Base-by-base conservation (phyloP, 1,284 basidiomycete species). In the Pascua guehoae region DNA sequence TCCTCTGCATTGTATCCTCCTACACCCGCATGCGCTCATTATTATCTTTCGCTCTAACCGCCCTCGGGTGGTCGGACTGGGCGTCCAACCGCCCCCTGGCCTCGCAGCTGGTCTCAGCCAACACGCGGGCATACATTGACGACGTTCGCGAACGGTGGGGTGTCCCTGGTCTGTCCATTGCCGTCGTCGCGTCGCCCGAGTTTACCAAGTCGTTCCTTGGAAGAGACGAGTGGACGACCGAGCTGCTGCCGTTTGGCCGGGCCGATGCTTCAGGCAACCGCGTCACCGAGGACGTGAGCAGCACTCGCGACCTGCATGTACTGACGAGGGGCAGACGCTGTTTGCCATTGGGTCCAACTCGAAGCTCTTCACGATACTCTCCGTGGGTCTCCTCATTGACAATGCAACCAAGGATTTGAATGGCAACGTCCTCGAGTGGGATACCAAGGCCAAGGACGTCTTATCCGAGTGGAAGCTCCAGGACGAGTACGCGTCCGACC, bases 261-360 rank as follows among this genome's bases (percentile, higher is more conserved):
- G 47, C 47, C 36, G 17, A 37, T 36, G n/a, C n/a, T 3, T 14
- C 18, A 15, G 47, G 47, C 11, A 15, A 47, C 36, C 15, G 16
- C 3, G 47, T 47, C 14, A 47, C 47, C 5, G 47, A 47, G 12
- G 47, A 47, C 47, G 47, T 47, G 36, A 47, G 37, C 24, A 32
- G 7, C 24, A 32, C 24, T 32, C 24, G 24, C 24, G 24, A 7
- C 24, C 24, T 32, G 24, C 4, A 32, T 32, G 24, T 32, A 7
- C 24, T 32, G 24, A 32, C 24, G 4, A 32, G 3, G 24, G 24
- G 3, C 24, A 81, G 80, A 74, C 79, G 0, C 62, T 78, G 24
- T 80, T 81, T 58, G 67, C 63, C 4, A 74, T 82, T 42, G 81
- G 72, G 2, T 81, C 80, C 14, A 80, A 78, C 63, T 79, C 80